Percentiles rank a stretch among this genome's conserved stretches.
These are phyloP conservation scores for Colletotrichum tropicicola DNA, from an alignment of 2,329 filamentous ascomycete genomes.

Conservation along the genomic window DNA sequence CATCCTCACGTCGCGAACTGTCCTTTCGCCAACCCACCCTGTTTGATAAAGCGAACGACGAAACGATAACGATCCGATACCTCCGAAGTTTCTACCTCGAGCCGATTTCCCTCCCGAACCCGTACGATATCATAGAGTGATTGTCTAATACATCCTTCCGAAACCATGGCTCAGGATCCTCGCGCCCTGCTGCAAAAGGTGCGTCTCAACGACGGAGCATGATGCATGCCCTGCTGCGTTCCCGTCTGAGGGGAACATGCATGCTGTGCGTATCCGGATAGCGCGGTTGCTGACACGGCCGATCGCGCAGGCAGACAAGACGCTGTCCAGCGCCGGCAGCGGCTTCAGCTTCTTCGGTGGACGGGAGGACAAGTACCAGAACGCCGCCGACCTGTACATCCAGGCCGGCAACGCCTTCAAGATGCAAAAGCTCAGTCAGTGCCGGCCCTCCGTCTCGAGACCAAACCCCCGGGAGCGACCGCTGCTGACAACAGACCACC, in stretches of 20 bases:
- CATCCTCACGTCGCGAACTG: background rate
- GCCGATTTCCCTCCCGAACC: no score
- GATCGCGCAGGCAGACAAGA: constrained; percentile 81
- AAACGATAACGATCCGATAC: background rate
- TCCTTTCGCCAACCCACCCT: background rate
- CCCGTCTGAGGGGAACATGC: no score
- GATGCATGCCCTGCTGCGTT: no score
- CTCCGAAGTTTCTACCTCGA: no score
- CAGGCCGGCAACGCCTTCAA: constrained; percentile 93
- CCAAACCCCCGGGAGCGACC: background rate
- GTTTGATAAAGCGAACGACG: background rate
- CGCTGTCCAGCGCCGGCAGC: constrained; percentile 74
- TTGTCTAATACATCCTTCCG: constrained; percentile 21
- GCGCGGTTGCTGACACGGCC: background rate
- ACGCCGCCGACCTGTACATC: constrained; percentile 86
- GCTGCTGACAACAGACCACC: background rate
- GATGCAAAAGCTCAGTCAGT: constrained; percentile 82
- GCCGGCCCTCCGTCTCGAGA: background rate
- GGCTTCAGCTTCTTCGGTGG: constrained; percentile 94
- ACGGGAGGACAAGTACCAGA: constrained; percentile 86
- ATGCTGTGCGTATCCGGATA: background rate
- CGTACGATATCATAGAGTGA: background rate
- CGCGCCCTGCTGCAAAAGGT: constrained; percentile 83
- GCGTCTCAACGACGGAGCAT: constrained; percentile 23
- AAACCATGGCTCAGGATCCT: constrained; percentile 78